Evolutionary conservation across 202 grass and related monocot genomes (phyloP), one percentile per base, ranked within the genome.

Genomic region (Sporobolus alterniflorus): DNA sequence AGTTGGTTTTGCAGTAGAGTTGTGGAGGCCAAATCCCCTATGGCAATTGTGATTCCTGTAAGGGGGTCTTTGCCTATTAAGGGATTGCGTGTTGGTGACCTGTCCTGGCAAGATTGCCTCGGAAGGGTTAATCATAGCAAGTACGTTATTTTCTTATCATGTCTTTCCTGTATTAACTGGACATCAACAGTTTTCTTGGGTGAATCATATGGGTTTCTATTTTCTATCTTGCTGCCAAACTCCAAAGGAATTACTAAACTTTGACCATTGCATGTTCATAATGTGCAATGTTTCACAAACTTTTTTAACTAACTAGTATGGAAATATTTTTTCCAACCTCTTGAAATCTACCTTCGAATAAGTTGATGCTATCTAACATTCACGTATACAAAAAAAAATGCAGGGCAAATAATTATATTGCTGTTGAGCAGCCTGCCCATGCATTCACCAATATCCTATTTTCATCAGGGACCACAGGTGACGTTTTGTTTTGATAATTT

Each of bases 401-500:
- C 78, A 96, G 96, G 83, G 69, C 22, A 22, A 84, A 82, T 88
- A 61, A 78, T 74, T 99, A 99, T 49, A 40, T 16, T 22, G 55
- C 91, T 85, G 80, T 90, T 17, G 86, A 94, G 31, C 89, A 94
- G 77, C 93, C 93, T 82, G 87, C 85, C 17, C 83, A 94, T 33
- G 55, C 88, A 59, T 96, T 89, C 77, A 96, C 81, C 77, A 99
- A 99, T 78, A 86, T 99, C 69, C 57, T 99, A 18, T 99, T 99
- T 84, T 99, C 96, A 9, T 96, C 96, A 17, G 93, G 96, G 49
- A 99, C 96, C 59, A 99, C 96, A 89, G 93, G 96, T 92, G 83
- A 85, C 28, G 13, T 69, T 17, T 64, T 11, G 82, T 84, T 74
- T 85, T 6, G 26, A 61, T 79, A 64, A n/a, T 57, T 60, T 78